These are phyloP conservation scores for Suillus ampliporus DNA, from an alignment of 768 basidiomycete species.

Conservation along the genomic window DNA sequence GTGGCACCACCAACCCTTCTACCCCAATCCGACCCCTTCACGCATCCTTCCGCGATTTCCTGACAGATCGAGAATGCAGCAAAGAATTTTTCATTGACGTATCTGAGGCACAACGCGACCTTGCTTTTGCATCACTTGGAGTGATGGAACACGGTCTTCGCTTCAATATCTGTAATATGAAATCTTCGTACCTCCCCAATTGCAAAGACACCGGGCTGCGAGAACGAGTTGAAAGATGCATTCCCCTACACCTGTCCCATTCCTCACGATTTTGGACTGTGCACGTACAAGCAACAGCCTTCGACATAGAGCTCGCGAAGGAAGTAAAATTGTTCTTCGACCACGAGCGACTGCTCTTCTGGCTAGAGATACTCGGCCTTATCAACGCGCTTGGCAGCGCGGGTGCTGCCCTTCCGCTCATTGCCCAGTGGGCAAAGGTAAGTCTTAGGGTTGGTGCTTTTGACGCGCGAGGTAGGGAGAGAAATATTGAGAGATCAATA, in stretches of 20 bases:
- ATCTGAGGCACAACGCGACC: conserved; percentile 16
- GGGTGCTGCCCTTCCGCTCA: conserved; percentile 1
- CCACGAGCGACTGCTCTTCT: conserved; percentile 14
- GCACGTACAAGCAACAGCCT: conserved; percentile 10
- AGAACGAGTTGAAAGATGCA: conserved; percentile 8
- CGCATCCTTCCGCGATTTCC: conserved; percentile 35
- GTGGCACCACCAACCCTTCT: conserved; percentile 2
- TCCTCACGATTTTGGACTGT: conserved; percentile 18
- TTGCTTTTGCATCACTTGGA: conserved; percentile 28
- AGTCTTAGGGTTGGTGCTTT: too few relatives aligned
- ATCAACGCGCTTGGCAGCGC: conserved; percentile 1
- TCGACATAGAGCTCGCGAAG: neutral
- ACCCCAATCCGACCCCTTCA: conserved; percentile 27
- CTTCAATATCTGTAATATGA: conserved; percentile 43
- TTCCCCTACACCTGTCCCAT: conserved; percentile 14
- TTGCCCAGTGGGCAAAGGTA: neutral
- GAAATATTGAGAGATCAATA: too few relatives aligned
- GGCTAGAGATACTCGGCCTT: conserved; percentile 12
- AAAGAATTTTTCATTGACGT: conserved; percentile 20
- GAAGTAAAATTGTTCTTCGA: conserved; percentile 11
- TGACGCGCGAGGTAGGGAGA: too few relatives aligned
- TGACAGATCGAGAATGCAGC: conserved; percentile 19
- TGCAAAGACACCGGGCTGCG: conserved; percentile 20
- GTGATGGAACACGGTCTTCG: conserved; percentile 35
- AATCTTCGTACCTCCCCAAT: conserved; percentile 37